Evolutionary conservation across 2,329 filamentous ascomycete species (phyloP).

Genomic region (Fusarium sp.): DNA sequence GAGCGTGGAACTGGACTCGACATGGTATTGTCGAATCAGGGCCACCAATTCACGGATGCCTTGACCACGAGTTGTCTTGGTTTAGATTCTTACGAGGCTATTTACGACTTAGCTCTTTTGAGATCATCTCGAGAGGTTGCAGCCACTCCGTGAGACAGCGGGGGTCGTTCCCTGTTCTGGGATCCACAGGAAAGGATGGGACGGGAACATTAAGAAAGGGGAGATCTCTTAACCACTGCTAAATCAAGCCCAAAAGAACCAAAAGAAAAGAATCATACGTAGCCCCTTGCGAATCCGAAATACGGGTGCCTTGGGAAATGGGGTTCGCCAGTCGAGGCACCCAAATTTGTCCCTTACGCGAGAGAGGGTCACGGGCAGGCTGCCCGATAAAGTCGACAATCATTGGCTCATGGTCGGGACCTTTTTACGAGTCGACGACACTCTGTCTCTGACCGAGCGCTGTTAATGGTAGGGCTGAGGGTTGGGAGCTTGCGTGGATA

Average conservation of each 20-base stretch:
- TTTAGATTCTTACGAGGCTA: constrained; percentile 26
- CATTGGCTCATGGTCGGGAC: constrained; percentile 40
- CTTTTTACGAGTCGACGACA: constrained; percentile 9
- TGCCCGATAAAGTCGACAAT: constrained; percentile 43
- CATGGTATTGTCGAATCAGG: constrained; percentile 14
- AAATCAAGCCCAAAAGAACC: not conserved
- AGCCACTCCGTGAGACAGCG: constrained; percentile 3
- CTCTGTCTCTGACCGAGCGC: constrained; percentile 18
- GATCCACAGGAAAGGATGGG: not conserved
- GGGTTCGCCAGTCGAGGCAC: constrained; percentile 29
- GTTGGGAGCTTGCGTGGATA: constrained; percentile 40
- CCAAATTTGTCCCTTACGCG: constrained; percentile 28
- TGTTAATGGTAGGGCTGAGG: constrained; percentile 29
- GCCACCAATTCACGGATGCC: constrained; percentile 7
- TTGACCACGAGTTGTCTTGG: constrained; percentile 21
- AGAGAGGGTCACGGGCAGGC: constrained; percentile 40
- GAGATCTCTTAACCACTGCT: not conserved
- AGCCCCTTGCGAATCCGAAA: constrained; percentile 38
- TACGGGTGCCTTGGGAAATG: constrained; percentile 47
- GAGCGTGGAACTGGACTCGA: not conserved
- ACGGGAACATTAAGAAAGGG: not conserved
- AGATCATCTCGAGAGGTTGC: constrained; percentile 11
- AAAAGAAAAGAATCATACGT: constrained; percentile 38
- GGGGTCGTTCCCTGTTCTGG: not conserved
- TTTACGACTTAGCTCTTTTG: constrained; percentile 4